Base-by-base conservation (phyloP, 495 filamentous ascomycete species). In the Hypomontagnella monticulosa region DNA sequence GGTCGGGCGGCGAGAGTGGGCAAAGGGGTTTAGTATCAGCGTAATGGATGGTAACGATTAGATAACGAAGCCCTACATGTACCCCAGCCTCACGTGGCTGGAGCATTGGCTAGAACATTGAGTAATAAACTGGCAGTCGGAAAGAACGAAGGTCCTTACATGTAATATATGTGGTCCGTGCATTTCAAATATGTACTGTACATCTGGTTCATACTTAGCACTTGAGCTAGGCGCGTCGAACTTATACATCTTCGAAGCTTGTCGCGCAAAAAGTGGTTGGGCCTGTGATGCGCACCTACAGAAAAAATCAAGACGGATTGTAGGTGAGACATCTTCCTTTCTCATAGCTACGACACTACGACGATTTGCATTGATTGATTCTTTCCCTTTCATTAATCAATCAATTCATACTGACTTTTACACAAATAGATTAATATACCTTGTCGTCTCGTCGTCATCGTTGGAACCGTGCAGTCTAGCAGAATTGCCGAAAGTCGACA, bases 241-340 rank as follows among this genome's bases (percentile, higher is more conserved):
- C 60, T 49, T 46, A 33, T 40, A 43, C 52, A 43, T 33, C 46
- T 52, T 60, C 16, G 54, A 68, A 63, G 58, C 59, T 68, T 50
- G 59, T 69, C 66, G 59, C 66, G 59, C 54, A 60, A 67, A 67
- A 58, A 66, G 49, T 59, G 43, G 43, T 63, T 49, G 49, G 49
- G 65, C 59, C 53, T 67, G 36, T 30, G 57, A 56, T 42, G 44
- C 50, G 52, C 41, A n/a, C 42, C 16, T 16, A 20, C 8, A 36
- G 34, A 33, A 52, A 54, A 57, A 42, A 32, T 52, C 18, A 44
- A 57, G 38, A 51, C 16, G 33, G 52, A 41, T 38, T 30, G 47
- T 51, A 64, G 12, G 54, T 47, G 34, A 56, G 56, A 42, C n/a
- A 33, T 23, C 43, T 9, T 34, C 30, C 14, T n/a, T 34, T 14